Evolutionary conservation across 202 grass and related monocot genomes (phyloP).

Genomic region (Panicum virgatum): DNA sequence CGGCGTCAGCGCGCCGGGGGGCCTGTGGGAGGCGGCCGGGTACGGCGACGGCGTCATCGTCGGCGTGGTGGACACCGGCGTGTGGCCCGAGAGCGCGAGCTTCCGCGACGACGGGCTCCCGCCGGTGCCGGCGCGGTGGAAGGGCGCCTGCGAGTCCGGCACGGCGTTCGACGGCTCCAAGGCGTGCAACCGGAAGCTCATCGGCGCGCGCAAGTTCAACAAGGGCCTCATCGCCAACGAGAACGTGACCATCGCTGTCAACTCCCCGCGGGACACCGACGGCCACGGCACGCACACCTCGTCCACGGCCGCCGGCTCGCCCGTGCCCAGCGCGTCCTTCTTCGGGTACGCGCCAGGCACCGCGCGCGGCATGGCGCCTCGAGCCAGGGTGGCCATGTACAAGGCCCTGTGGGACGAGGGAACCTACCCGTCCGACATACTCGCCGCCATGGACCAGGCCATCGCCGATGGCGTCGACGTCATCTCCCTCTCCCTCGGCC

Average conservation of each 20-base stretch:
- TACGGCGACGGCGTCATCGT: conserved; percentile 74
- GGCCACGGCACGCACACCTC: conserved; percentile 94
- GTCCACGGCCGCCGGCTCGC: conserved; percentile 74
- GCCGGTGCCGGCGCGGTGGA: conserved; percentile 60
- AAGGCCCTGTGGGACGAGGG: conserved; percentile 82
- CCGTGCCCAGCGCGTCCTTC: conserved; percentile 45
- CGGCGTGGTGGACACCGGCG: conserved; percentile 70
- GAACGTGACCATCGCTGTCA: conserved; percentile 60
- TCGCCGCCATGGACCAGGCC: conserved; percentile 71
- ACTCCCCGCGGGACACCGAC: conserved; percentile 61
- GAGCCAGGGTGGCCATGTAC: conserved; percentile 75
- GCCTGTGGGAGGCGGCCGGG: conserved; percentile 44
- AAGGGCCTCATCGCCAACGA: conserved; percentile 49
- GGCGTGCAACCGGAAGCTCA: conserved; percentile 86
- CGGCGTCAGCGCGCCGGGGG: conserved; percentile 29
- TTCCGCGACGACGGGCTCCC: conserved; percentile 64
- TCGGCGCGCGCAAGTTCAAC: conserved; percentile 83
- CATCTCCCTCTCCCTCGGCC: conserved; percentile 71
- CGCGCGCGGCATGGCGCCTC: conserved; percentile 65
- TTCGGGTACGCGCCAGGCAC: conserved; percentile 62
- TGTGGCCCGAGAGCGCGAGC: conserved; percentile 92
- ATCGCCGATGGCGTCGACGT: conserved; percentile 84
- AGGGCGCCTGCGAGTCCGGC: conserved; percentile 67
- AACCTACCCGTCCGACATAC: conserved; percentile 53
- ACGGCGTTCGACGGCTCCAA: conserved; percentile 53